Evolutionary conservation across 305 asterid genomes (phyloP), one percentile per base, ranked within the genome.

Genomic region (Euphrasia arctica): DNA sequence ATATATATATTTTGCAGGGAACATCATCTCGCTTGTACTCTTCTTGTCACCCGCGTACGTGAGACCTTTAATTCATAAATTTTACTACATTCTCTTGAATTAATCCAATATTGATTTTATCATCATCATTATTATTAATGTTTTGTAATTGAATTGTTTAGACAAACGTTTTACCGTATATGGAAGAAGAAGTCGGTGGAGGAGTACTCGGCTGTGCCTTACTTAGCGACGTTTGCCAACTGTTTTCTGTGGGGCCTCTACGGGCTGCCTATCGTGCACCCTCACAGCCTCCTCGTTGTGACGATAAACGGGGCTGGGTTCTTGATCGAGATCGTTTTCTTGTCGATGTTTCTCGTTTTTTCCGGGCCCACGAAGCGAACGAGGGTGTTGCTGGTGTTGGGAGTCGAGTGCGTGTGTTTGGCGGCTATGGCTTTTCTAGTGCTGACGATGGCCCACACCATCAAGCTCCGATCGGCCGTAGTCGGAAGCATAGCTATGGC

Each of bases 221-320:
- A 90, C 77, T 45, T 90, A 2, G 92, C 95, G 13, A 88, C 97
- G 2, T 84, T 90, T 11, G 48, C 75, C 4, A 90, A 90, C 76
- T 90, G 97, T 68, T 87, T 70, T n/a, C 79, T 91, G 1, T 91
- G 97, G 97, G 77, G 84, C 47, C 74, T 88, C 36, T 91, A 91
- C 60, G 97, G 97, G 7, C 70, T 88, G 62, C 97, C 97, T 0
- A 25, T 79, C 62, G 96, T 91, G 28, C 96, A 91, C 74, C 95
- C 96, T 0, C 47, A 86, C 61, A 91, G 96, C 82, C 73, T 67
- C 34, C 80, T 86, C 1, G 95, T 91, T 9, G 71, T 88, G 64
- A 91, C 96, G 54, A 86, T 86, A 15, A 88, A 91, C 36, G 96
- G 96, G 0, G 45, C 91, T 0, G 97, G 97, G 0, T 63, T 83